These are phyloP conservation scores for Dryadomyces quercivorus DNA, from an alignment of 2,329 filamentous ascomycete species.

Conservation along the genomic window DNA sequence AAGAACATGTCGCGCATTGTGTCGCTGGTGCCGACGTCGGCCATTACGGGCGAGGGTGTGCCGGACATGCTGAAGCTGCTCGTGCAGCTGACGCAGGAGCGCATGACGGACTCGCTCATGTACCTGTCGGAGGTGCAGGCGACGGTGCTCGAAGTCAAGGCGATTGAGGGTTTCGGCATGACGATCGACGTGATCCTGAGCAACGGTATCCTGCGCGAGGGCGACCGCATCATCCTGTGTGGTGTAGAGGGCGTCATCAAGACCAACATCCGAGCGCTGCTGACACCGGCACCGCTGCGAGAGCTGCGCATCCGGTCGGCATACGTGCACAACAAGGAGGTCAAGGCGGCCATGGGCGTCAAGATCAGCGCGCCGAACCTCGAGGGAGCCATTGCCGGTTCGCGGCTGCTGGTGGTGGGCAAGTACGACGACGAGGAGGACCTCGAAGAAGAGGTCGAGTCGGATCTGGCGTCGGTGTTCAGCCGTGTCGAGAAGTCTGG, in stretches of 20 bases:
- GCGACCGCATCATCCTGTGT: slow-evolving; percentile 87
- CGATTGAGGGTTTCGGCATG: slow-evolving; percentile 96
- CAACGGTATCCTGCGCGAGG: slow-evolving; percentile 89
- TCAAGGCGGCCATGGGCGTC: slow-evolving; percentile 95
- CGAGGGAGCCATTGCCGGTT: slow-evolving; percentile 92
- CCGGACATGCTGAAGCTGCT: slow-evolving; percentile 98
- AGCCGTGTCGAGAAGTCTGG: slow-evolving; percentile 85
- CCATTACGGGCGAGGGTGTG: slow-evolving; percentile 97
- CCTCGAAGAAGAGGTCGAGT: slow-evolving; percentile 90
- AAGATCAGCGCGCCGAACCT: slow-evolving; percentile 97
- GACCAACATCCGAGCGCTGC: slow-evolving; percentile 86
- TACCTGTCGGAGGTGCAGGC: slow-evolving; percentile 96
- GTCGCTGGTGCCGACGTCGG: slow-evolving; percentile 93
- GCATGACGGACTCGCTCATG: slow-evolving; percentile 96
- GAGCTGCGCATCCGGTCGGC: slow-evolving; percentile 90
- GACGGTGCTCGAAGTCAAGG: slow-evolving; percentile 97
- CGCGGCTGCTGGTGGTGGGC: slow-evolving; percentile 84
- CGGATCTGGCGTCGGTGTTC: slow-evolving; percentile 82
- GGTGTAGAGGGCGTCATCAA: slow-evolving; percentile 93
- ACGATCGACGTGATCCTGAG: slow-evolving; percentile 96
- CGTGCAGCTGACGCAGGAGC: slow-evolving; percentile 82
- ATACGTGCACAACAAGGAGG: slow-evolving; percentile 98
- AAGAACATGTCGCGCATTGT: slow-evolving; percentile 92
- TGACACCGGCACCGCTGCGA: slow-evolving; percentile 86
- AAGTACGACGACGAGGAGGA: slow-evolving; percentile 95